phyloP scores from a whole-genome alignment of 2,329 filamentous ascomycete species.

The Rhynchosporium secalis region DNA sequence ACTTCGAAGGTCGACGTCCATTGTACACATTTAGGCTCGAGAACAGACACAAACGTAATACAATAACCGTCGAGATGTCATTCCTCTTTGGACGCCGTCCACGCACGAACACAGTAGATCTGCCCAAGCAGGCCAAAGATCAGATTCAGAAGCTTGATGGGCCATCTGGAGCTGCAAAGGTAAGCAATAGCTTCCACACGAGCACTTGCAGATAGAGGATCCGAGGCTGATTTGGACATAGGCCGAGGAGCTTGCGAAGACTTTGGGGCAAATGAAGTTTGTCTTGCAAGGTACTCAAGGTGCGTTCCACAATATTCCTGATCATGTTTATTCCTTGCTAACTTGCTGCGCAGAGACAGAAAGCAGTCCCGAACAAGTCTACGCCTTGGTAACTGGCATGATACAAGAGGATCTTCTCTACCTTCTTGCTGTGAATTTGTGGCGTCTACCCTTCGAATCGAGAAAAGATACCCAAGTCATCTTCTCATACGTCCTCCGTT shows the following conservation, averaged over 20 bases:
- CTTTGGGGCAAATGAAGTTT: constrained; percentile 87
- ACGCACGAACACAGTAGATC: constrained; percentile 61
- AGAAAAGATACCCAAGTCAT: constrained; percentile 95
- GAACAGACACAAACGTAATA: constrained; percentile 16
- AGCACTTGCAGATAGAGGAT: constrained; percentile 4
- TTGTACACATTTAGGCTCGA: constrained; percentile 24
- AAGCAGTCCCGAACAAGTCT: constrained; percentile 82
- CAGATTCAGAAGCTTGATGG: constrained; percentile 62
- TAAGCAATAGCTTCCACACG: constrained; percentile 37
- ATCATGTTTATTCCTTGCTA: constrained; percentile 10
- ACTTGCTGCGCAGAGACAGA: constrained; percentile 67
- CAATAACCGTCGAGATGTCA: constrained; percentile 53
- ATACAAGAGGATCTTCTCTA: constrained; percentile 89
- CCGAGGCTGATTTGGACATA: constrained; percentile 43
- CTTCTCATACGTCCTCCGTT: constrained; percentile 92
- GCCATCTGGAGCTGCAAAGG: constrained; percentile 55
- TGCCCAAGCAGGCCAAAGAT: constrained; percentile 56
- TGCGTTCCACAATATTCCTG: constrained; percentile 44
- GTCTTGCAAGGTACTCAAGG: constrained; percentile 91
- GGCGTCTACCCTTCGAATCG: constrained; percentile 89
- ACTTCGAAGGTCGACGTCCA: constrained; percentile 1
- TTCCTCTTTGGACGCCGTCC: constrained; percentile 66
- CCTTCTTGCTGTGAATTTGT: constrained; percentile 77
- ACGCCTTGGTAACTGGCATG: constrained; percentile 79
- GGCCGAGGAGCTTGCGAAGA: constrained; percentile 85